These are phyloP conservation scores for Dovyalis caffra DNA, from an alignment of 345 rosid genomes.

Conservation along the genomic window DNA sequence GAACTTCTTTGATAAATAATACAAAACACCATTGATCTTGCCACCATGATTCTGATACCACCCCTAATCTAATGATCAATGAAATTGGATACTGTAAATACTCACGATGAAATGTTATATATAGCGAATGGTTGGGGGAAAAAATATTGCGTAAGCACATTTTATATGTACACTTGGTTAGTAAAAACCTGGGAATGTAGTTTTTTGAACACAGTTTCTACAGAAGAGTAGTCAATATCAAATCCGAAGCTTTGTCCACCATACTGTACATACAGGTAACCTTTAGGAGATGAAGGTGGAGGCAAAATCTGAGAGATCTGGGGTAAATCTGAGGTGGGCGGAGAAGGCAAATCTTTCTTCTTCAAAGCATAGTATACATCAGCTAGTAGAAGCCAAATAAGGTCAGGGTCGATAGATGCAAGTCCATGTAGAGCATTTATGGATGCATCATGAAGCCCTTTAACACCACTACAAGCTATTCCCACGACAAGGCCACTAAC, in stretches of 20 bases:
- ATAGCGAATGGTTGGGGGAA: not conserved
- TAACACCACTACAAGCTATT: conserved; percentile 72
- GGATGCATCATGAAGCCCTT: conserved; percentile 62
- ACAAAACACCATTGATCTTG: too few species aligned
- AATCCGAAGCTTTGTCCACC: conserved; percentile 81
- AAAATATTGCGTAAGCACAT: too few species aligned
- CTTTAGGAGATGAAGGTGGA: conserved; percentile 37
- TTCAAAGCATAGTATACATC: conserved; percentile 71
- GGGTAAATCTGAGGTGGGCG: conserved; percentile 56
- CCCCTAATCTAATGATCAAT: too few species aligned
- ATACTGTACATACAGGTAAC: conserved; percentile 59
- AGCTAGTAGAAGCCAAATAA: conserved; percentile 83
- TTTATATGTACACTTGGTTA: conserved; percentile 32
- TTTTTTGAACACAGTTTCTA: conserved; percentile 55
- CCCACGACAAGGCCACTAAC: conserved; percentile 84
- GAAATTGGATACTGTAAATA: too few species aligned
- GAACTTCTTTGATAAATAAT: too few species aligned
- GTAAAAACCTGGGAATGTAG: conserved; percentile 44
- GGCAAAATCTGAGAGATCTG: conserved; percentile 51
- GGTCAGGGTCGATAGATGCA: conserved; percentile 78
- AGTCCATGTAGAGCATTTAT: conserved; percentile 71
- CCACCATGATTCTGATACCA: too few species aligned
- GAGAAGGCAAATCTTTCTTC: conserved; percentile 48
- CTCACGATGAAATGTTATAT: not conserved
- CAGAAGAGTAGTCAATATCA: conserved; percentile 56